Evolutionary conservation across 345 rosid species (phyloP), one percentile per base, ranked within the genome.

Genomic region (Zanthoxylum bungeanum): DNA sequence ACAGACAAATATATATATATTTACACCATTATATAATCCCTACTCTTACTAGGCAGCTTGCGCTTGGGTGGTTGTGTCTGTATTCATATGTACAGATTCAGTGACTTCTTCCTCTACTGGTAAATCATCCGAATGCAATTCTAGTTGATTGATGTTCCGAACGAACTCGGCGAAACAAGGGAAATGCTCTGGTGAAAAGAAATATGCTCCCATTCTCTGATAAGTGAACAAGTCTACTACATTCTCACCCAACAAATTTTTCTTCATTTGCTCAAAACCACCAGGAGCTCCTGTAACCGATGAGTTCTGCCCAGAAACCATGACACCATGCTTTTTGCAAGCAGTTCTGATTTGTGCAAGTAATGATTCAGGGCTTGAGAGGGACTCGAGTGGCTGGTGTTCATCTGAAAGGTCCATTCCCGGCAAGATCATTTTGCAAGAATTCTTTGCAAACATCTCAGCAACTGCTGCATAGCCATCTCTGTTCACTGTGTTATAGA

Each of bases 161-260:
- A 90, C 89, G 70, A 94, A 90, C 64, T 79, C 75, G 2, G 95
- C 85, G 77, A 94, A 94, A 6, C 79, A 77, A 34, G 91, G 95
- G 46, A 94, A 92, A 83, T 92, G 98, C 49, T 90, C 92, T 0
- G 98, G 98, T 2, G 98, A 92, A 86, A 94, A 94, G 85, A 94
- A 94, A 55, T 82, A 79, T 4, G 96, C 98, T 76, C 98, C 98
- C 98, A 92, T 94, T 78, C 98, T 86, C 78, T 94, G 97, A 78
- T 90, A 92, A 31, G 87, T 84, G 74, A 92, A 92, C 80, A 85
- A 68, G 66, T 82, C 87, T 17, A 87, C 63, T 4, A 21, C 72
- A 55, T 73, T 73, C 28, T 65, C 87, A 42, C 81, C 83, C 5
- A 62, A 73, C 40, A 88, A 53, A 30, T 80, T 87, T 76, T 89